Evolutionary conservation across 202 grass and related monocot species (phyloP).

Genomic region (Schoenoplectus triqueter): DNA sequence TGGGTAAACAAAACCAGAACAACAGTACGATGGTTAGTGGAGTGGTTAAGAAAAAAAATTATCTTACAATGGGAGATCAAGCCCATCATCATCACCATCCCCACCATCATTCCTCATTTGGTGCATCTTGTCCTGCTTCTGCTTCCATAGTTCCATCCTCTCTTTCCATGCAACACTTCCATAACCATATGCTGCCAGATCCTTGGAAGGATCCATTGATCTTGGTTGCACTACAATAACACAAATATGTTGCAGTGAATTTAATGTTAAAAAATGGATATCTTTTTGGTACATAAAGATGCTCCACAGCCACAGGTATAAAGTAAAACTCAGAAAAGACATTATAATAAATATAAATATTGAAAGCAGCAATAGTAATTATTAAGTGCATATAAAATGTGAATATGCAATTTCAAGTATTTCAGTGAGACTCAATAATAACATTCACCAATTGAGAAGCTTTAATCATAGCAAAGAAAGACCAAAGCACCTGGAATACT

Average conservation of each 20-base stretch:
- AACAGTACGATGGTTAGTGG: neutral
- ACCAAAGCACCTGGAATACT: slow-evolving; percentile 61
- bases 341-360: slow-evolving; percentile 11
- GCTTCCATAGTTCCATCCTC: slow-evolving; percentile 94
- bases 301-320: neutral
- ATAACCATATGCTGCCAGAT: slow-evolving; percentile 82
- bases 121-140: slow-evolving; percentile 82
- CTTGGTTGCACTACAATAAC: slow-evolving; percentile 69
- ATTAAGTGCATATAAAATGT: neutral
- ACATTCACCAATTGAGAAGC: slow-evolving; percentile 5
- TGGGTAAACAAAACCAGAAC: neutral
- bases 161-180: slow-evolving; percentile 93
- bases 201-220: slow-evolving; percentile 96
- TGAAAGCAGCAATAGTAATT: neutral
- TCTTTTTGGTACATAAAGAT: neutral
- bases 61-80: slow-evolving; percentile 76
- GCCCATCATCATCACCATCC: slow-evolving; percentile 51
- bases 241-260: slow-evolving; percentile 5
- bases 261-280: slow-evolving; percentile 22
- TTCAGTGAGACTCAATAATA: neutral
- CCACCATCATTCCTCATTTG: slow-evolving; percentile 54
- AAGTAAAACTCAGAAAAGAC: neutral
- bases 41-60: neutral
- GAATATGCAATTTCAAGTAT: slow-evolving; percentile 21
- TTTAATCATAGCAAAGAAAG: slow-evolving; percentile 15